phyloP scores from a whole-genome alignment of 2,329 filamentous ascomycete species.

The Cercospora janseana region DNA sequence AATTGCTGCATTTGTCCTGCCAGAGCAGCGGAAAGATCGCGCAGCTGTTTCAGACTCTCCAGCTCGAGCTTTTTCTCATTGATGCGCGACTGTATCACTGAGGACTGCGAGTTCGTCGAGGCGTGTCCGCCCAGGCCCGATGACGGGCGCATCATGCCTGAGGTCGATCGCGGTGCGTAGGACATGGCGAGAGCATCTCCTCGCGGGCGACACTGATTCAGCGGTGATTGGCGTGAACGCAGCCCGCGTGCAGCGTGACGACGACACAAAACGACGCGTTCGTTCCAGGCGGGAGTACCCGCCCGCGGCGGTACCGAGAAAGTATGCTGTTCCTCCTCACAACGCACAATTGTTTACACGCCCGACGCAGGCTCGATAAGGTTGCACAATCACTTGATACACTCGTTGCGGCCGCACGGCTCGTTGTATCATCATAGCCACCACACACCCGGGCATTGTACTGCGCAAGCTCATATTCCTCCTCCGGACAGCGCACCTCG shows the following conservation, averaged over 20 bases:
- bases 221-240: too few relatives aligned
- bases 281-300: neutral
- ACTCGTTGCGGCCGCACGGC: neutral
- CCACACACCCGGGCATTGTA: too few relatives aligned
- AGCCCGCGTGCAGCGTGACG: too few relatives aligned
- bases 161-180: slow-evolving; percentile 41
- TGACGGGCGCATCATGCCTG: slow-evolving; percentile 49
- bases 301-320: slow-evolving; percentile 4
- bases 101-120: slow-evolving; percentile 53
- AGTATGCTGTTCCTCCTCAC: slow-evolving; percentile 7
- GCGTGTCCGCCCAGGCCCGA: slow-evolving; percentile 35
- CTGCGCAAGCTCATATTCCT: neutral
- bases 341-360: slow-evolving; percentile 7
- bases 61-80: slow-evolving; percentile 83
- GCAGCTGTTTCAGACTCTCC: slow-evolving; percentile 72
- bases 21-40: slow-evolving; percentile 73
- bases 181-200: slow-evolving; percentile 32
- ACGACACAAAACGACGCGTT: too few relatives aligned
- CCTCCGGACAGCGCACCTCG: neutral
- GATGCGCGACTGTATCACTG: slow-evolving; percentile 70
- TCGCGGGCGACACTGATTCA: too few relatives aligned
- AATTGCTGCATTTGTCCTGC: slow-evolving; percentile 80
- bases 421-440: neutral
- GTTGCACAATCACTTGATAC: slow-evolving; percentile 5
- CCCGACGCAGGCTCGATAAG: neutral